Evolutionary conservation across 2,329 filamentous ascomycete species (phyloP).

Genomic region (Xenoacremonium recifei): DNA sequence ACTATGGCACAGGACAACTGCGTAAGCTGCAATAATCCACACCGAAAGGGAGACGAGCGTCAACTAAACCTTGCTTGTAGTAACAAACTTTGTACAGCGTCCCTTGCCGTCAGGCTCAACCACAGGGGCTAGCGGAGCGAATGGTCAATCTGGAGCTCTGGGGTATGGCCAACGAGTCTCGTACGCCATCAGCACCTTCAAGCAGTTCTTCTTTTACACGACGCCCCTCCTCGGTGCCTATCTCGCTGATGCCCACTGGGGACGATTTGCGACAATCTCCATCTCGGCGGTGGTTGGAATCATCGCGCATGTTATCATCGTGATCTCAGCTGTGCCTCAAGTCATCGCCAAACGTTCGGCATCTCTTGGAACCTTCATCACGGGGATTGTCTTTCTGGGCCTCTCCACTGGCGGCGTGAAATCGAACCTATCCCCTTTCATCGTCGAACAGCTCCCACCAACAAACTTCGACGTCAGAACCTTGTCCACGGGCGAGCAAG

Average conservation of each 20-base stretch:
- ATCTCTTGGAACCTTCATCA: constrained; percentile 61
- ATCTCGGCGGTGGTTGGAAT: constrained; percentile 61
- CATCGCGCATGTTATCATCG: constrained; percentile 64
- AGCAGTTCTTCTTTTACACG: constrained; percentile 59
- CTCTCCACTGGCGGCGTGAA: constrained; percentile 76
- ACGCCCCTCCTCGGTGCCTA: constrained; percentile 57
- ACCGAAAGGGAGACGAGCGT: too few species aligned
- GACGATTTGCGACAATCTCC: constrained; percentile 68
- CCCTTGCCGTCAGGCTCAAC: too few species aligned
- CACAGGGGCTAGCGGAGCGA: too few species aligned
- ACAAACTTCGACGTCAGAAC: constrained; percentile 54
- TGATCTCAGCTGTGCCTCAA: constrained; percentile 62
- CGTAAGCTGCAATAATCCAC: too few species aligned
- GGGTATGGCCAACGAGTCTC: constrained; percentile 56
- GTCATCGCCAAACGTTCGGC: constrained; percentile 56
- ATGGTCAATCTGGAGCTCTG: constrained; percentile 56
- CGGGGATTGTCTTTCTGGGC: constrained; percentile 52
- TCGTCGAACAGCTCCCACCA: constrained; percentile 63
- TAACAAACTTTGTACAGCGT: too few species aligned
- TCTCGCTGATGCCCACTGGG: constrained; percentile 56
- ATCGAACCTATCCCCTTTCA: constrained; percentile 66
- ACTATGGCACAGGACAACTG: too few species aligned
- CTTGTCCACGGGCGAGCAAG: constrained; percentile 55
- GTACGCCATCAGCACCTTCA: constrained; percentile 45
- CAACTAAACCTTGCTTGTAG: too few species aligned